Percentiles rank a stretch among this genome's conserved stretches.
These are phyloP conservation scores for Yamadazyma atlantica DNA, from an alignment of 1,139 yeast species.

Conservation along the genomic window DNA sequence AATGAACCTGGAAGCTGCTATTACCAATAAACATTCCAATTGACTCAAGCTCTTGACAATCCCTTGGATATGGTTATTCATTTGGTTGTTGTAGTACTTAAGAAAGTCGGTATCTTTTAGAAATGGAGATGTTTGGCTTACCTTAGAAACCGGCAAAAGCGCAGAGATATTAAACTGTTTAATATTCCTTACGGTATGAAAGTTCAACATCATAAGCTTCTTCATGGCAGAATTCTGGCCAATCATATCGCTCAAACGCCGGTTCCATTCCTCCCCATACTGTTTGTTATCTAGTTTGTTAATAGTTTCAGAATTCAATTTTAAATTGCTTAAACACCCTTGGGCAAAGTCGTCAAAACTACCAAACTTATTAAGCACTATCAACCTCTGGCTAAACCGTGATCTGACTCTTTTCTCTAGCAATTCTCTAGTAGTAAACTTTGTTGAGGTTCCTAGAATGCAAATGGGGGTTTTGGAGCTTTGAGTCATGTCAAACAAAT, in stretches of 20 bases:
- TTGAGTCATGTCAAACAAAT: conserved; percentile 81
- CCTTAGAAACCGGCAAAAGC: conserved; percentile 44
- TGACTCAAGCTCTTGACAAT: conserved; percentile 55
- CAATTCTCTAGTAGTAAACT: conserved; percentile 72
- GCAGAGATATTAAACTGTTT: conserved; percentile 54
- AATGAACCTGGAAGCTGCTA: conserved; percentile 73
- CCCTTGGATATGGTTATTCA: conserved; percentile 26
- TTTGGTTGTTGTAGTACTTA: conserved; percentile 19
- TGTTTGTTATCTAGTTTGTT: conserved; percentile 11
- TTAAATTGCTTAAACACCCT: conserved; percentile 28
- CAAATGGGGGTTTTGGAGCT: conserved; percentile 75
- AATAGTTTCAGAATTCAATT: conserved; percentile 20
- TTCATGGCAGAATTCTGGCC: conserved; percentile 8
- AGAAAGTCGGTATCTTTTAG: conserved; percentile 32
- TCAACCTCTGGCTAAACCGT: conserved; percentile 79
- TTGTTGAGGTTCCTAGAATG: conserved; percentile 77
- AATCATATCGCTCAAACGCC: conserved; percentile 30
- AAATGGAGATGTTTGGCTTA: conserved; percentile 27
- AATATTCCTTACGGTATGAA: conserved; percentile 59
- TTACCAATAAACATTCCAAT: conserved; percentile 64
- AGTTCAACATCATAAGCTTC: conserved; percentile 41
- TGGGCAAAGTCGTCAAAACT: conserved; percentile 45
- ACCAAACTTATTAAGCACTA: conserved; percentile 55
- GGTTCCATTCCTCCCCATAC: conserved; percentile 53
- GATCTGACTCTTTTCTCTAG: conserved; percentile 90